phyloP scores from a whole-genome alignment of 1,284 basidiomycete genomes.

The Trichosporon ovoides region DNA sequence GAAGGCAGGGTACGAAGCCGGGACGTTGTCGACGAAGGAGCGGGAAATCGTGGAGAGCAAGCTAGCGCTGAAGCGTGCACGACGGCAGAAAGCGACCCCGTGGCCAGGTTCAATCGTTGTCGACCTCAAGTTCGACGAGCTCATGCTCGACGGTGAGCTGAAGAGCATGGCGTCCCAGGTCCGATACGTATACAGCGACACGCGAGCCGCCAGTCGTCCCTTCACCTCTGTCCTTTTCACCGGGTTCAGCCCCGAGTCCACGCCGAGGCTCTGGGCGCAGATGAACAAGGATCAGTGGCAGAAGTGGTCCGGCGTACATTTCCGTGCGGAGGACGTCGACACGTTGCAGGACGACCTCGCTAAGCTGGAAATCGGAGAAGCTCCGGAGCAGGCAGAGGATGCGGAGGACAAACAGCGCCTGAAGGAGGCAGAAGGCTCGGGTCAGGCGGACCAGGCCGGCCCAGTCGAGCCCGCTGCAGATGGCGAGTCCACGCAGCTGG shows the following conservation, averaged over 20 bases:
- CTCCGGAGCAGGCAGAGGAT: not conserved
- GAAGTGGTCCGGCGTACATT: constrained; percentile 64
- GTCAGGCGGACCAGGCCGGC: not conserved
- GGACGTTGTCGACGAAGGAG: constrained; percentile 32
- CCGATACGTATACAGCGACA: constrained; percentile 79
- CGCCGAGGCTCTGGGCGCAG: constrained; percentile 36
- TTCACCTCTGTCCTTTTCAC: constrained; percentile 72
- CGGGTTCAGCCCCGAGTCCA: constrained; percentile 53
- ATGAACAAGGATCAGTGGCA: constrained; percentile 53
- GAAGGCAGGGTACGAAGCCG: constrained; percentile 28
- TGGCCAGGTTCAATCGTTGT: constrained; percentile 69
- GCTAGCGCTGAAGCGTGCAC: constrained; percentile 24
- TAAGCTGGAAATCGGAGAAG: constrained; percentile 6
- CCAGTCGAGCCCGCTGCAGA: constrained; percentile 7
- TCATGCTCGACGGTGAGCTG: constrained; percentile 94
- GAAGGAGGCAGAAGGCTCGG: not conserved
- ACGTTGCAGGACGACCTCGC: constrained; percentile 15
- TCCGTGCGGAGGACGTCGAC: constrained; percentile 64
- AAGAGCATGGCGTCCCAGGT: constrained; percentile 81
- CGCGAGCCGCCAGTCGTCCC: constrained; percentile 65
- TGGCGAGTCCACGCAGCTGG: not conserved
- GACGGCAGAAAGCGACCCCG: constrained; percentile 24
- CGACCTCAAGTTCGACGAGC: constrained; percentile 89
- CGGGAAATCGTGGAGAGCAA: constrained; percentile 26
- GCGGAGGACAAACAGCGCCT: not conserved